phyloP scores from a whole-genome alignment of 1,284 basidiomycete genomes.

The Fomitopsis pinicola region DNA sequence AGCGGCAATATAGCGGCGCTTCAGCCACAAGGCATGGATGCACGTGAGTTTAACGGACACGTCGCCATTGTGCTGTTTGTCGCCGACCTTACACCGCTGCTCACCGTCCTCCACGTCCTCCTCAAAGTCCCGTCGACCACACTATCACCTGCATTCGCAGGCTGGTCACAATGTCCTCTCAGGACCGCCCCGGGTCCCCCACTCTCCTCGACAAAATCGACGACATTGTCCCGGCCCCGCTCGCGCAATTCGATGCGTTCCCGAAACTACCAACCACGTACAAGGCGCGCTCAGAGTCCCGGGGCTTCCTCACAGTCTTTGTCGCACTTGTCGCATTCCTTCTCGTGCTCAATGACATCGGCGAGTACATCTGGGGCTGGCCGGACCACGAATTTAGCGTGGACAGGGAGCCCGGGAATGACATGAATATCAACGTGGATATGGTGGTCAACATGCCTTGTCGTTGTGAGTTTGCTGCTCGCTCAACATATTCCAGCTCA shows the following conservation, averaged over 20 bases:
- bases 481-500: neutral
- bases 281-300: slow-evolving; percentile 78
- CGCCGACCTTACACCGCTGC: neutral
- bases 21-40: neutral
- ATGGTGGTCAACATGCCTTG: slow-evolving; percentile 91
- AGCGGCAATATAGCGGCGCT: neutral
- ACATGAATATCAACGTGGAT: slow-evolving; percentile 85
- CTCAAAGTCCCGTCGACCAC: slow-evolving; percentile 6
- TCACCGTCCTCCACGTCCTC: neutral
- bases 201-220: slow-evolving; percentile 54
- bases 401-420: slow-evolving; percentile 58
- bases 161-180: slow-evolving; percentile 2
- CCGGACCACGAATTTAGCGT: slow-evolving; percentile 84
- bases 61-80: neutral
- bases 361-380: slow-evolving; percentile 91
- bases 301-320: slow-evolving; percentile 86
- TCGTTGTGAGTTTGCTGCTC: slow-evolving; percentile 57
- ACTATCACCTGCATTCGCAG: neutral
- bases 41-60: slow-evolving; percentile 5
- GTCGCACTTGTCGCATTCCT: slow-evolving; percentile 70
- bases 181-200: slow-evolving; percentile 20
- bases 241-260: slow-evolving; percentile 76
- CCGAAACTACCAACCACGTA: slow-evolving; percentile 89
- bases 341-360: slow-evolving; percentile 82
- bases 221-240: slow-evolving; percentile 47